A percentile compares a stretch with the other conserved stretches of the same genome.
These are phyloP conservation scores for Apiospora sp. DNA, from an alignment of 2,329 filamentous ascomycete genomes.

Conservation along the genomic window DNA sequence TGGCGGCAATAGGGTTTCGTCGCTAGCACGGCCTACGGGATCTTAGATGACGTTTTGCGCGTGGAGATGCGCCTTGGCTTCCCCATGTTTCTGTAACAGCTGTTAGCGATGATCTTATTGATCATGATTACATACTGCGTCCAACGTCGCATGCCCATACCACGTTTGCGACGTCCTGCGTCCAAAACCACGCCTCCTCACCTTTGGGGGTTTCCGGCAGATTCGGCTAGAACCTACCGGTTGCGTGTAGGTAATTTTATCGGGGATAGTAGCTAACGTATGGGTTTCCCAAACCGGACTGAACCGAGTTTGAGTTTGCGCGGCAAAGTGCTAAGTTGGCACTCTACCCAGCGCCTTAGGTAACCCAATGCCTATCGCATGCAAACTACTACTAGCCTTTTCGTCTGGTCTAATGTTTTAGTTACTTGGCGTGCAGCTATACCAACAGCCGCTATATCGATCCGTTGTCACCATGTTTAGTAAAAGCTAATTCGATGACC, in stretches of 20 bases:
- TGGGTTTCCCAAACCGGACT: background rate
- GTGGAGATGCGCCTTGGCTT: conserved; percentile 2
- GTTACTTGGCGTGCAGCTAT: background rate
- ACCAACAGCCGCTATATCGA: background rate
- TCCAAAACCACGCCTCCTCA: conserved; percentile 1
- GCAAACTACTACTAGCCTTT: background rate
- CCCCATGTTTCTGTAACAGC: conserved; percentile 13
- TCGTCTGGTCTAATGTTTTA: background rate
- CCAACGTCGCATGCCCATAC: background rate
- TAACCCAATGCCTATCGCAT: no score
- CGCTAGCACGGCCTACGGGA: background rate
- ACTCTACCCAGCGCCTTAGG: background rate
- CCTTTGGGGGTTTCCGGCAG: background rate
- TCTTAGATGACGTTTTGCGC: background rate
- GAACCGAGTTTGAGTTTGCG: background rate
- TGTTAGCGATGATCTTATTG: background rate
- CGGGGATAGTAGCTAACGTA: background rate
- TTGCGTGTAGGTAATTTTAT: background rate
- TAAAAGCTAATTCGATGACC: background rate
- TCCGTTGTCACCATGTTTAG: background rate
- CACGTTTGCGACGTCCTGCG: background rate
- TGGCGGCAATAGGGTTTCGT: background rate
- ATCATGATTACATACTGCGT: background rate
- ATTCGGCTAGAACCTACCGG: background rate
- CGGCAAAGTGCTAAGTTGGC: background rate